phyloP scores from a whole-genome alignment of 176 grass and related monocot species.

The Aegilops tauschii region DNA sequence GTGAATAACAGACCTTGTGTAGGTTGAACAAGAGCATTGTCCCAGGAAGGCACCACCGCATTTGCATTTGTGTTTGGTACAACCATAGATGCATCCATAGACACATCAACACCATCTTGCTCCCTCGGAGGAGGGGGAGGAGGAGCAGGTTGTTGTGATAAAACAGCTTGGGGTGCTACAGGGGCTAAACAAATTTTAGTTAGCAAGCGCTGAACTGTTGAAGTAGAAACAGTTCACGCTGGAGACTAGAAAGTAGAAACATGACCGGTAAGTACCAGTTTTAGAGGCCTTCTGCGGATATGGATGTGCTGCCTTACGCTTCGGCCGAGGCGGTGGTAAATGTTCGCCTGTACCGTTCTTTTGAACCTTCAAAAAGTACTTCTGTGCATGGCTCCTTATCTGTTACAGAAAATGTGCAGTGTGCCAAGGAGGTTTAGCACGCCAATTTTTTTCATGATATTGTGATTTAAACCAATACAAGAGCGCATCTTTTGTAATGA shows the following conservation, averaged over 20 bases:
- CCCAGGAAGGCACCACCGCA: constrained; percentile 25
- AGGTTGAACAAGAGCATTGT: constrained; percentile 44
- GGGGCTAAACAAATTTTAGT: constrained; percentile 14
- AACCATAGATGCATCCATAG: constrained; percentile 42
- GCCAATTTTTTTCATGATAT: background rate
- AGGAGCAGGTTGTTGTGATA: constrained; percentile 23
- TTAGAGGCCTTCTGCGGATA: constrained; percentile 98
- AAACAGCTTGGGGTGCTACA: constrained; percentile 30
- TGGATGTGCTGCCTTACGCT: constrained; percentile 93
- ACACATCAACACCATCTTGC: constrained; percentile 32
- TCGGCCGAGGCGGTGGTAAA: constrained; percentile 91
- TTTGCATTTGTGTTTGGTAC: constrained; percentile 34
- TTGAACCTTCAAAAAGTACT: constrained; percentile 92
- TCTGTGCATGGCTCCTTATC: constrained; percentile 99
- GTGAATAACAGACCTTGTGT: constrained; percentile 37
- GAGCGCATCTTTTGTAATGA: background rate
- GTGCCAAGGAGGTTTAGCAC: background rate
- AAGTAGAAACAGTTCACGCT: background rate
- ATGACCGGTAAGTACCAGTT: constrained; percentile 35
- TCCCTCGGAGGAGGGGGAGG: constrained; percentile 39
- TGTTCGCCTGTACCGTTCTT: constrained; percentile 84
- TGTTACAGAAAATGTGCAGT: constrained; percentile 22
- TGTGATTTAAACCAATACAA: background rate
- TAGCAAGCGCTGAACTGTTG: background rate
- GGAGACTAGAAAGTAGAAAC: background rate